Base-by-base conservation (phyloP, 1,284 basidiomycete species). In the Sparassis latifolia region DNA sequence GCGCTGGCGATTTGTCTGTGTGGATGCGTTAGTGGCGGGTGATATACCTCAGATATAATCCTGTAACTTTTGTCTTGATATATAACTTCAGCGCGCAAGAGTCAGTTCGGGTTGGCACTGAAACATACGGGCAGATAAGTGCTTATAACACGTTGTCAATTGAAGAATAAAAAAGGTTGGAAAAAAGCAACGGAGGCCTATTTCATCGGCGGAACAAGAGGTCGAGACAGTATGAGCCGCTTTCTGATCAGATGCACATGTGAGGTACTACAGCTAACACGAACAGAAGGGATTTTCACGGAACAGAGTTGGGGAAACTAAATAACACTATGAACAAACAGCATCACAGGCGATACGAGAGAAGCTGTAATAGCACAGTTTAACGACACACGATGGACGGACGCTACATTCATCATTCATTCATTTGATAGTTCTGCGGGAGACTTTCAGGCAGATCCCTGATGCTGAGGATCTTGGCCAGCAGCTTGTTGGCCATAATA, bases 401-500 rank as follows among this genome's bases (percentile, higher is more conserved):
- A 58, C 56, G 58, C 56, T 62, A 62, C 60, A 62, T 50, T 51
- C 52, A 50, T 40, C 47, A 47, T 39, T 31, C 29, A 50, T 55
- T 45, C 47, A 52, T 51, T 50, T 47, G 51, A 50, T 47, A 38
- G 20, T 20, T 20, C 20, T 20, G 20, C 20, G 20, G 20, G 20
- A 20, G 20, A 20, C 20, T 40, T 49, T 77, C 70, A 79, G 64
- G 76, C 73, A 62, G 75, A 66, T 45, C 78, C 79, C 67, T 79
- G 78, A 73, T 80, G 80, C 59, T 86, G 79, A 52, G 72, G 65
- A 59, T 82, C 67, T 53, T 82, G 82, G 51, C 73, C 74, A 56
- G 75, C 72, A 50, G 77, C 74, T 66, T 84, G 82, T 66, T 89
- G 87, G 48, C 80, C 79, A 59, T 90, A 90, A 63, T 90, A 90